These are phyloP conservation scores for Lipomyces mesembrius DNA, from an alignment of 805 yeast genomes.

Conservation along the genomic window DNA sequence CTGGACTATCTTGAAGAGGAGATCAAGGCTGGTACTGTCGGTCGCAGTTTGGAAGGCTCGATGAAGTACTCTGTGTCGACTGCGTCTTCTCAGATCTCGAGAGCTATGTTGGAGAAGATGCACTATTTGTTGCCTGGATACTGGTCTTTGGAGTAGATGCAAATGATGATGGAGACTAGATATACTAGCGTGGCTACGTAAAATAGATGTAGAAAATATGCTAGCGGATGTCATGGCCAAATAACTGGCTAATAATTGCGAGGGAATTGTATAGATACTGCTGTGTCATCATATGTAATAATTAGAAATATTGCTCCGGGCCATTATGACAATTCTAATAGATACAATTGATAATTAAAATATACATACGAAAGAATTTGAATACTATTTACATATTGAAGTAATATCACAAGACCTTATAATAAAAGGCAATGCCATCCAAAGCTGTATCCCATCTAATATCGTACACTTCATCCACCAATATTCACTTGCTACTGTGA, in stretches of 20 bases:
- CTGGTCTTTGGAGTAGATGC: conserved; percentile 45
- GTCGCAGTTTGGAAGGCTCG: conserved; percentile 70
- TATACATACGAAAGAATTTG: neutral
- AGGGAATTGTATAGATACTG: neutral
- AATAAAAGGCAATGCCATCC: neutral
- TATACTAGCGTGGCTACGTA: neutral
- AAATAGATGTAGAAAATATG: neutral
- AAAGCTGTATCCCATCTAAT: neutral
- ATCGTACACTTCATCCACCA: neutral
- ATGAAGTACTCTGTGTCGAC: conserved; percentile 86
- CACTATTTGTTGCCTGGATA: conserved; percentile 90
- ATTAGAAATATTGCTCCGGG: neutral
- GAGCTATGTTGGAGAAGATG: conserved; percentile 75
- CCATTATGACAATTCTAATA: neutral
- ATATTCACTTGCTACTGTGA: neutral
- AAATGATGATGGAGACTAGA: conserved; percentile 1
- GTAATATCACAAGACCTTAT: neutral
- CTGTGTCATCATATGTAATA: neutral
- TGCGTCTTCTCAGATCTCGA: conserved; percentile 69
- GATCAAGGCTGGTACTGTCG: conserved; percentile 63
- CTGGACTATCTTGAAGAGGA: conserved; percentile 68
- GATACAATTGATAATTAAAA: neutral
- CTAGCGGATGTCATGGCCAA: neutral
- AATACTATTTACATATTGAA: neutral
- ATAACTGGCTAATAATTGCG: too few relatives aligned